Evolutionary conservation across 768 basidiomycete genomes (phyloP).

Genomic region (Tulasnella sp.): DNA sequence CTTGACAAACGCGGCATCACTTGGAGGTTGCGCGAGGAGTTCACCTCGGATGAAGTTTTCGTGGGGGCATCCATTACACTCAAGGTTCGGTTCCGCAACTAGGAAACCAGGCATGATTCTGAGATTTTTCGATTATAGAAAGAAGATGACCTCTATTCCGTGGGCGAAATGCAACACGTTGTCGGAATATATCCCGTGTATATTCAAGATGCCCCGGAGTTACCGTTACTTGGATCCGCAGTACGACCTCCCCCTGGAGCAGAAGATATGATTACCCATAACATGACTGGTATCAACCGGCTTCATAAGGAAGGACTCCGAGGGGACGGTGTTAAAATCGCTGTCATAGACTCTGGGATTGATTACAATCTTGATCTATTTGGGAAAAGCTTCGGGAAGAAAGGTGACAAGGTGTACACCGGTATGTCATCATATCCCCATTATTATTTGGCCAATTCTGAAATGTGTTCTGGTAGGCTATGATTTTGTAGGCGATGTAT

Average conservation of each 20-base stretch:
- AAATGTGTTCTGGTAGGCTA: neutral
- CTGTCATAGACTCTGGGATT: conserved; percentile 16
- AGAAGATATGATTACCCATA: neutral
- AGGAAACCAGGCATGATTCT: neutral
- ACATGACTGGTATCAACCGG: conserved; percentile 13
- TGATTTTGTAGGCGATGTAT: conserved; percentile 14
- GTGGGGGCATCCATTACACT: neutral
- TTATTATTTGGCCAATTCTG: neutral
- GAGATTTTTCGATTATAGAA: neutral
- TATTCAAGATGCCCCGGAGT: neutral
- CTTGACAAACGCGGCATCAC: conserved; percentile 1
- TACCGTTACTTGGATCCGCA: neutral
- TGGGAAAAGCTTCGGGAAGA: conserved; percentile 11
- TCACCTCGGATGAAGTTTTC: neutral
- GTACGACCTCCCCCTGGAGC: neutral
- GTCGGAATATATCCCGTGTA: conserved; percentile 1
- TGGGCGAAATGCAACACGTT: neutral
- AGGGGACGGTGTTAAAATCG: conserved; percentile 12
- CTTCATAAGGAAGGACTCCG: conserved; percentile 12
- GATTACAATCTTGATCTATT: conserved; percentile 14
- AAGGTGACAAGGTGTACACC: conserved; percentile 8
- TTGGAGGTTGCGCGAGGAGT: conserved; percentile 1
- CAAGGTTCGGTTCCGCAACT: neutral
- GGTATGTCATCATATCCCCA: neutral
- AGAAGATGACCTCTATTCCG: neutral